These are phyloP conservation scores for Debaryomyces psychrophilus DNA, from an alignment of 1,139 yeast genomes.

Conservation along the genomic window DNA sequence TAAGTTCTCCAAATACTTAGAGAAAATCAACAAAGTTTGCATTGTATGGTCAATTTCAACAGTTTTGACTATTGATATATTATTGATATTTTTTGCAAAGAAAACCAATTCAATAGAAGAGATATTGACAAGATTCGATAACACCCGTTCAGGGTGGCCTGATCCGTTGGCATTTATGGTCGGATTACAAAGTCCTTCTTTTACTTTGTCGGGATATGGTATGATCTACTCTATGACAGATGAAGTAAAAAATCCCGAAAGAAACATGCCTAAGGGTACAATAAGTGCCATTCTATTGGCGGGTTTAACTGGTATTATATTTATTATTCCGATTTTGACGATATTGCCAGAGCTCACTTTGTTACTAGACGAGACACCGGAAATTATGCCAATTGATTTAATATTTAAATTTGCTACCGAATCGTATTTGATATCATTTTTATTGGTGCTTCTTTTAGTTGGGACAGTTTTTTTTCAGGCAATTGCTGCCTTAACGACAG, in stretches of 20 bases:
- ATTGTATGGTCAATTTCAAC: constrained; percentile 76
- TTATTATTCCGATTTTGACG: constrained; percentile 69
- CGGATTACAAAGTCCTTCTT: constrained; percentile 77
- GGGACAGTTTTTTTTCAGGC: constrained; percentile 79
- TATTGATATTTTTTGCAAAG: constrained; percentile 62
- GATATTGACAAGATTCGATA: constrained; percentile 70
- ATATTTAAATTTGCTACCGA: constrained; percentile 73
- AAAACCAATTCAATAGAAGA: constrained; percentile 60
- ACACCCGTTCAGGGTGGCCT: constrained; percentile 74
- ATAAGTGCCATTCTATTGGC: constrained; percentile 66
- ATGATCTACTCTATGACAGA: constrained; percentile 82
- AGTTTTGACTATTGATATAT: constrained; percentile 65
- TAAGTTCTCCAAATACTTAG: constrained; percentile 60
- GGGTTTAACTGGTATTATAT: constrained; percentile 67
- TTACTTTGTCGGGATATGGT: constrained; percentile 81
- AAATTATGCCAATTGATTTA: constrained; percentile 65
- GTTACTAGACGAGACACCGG: constrained; percentile 62
- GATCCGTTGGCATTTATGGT: constrained; percentile 65
- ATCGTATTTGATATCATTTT: constrained; percentile 66
- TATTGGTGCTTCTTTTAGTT: constrained; percentile 64
- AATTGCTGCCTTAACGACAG: constrained; percentile 80
- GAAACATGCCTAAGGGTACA: constrained; percentile 78
- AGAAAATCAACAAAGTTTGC: constrained; percentile 64
- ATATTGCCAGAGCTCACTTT: constrained; percentile 67
- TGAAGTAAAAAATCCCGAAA: constrained; percentile 77